A percentile compares a stretch with the other conserved stretches of the same genome.
Conservation (phyloP, 441 rosid species). For the Flueggea neowawraea region DNA sequence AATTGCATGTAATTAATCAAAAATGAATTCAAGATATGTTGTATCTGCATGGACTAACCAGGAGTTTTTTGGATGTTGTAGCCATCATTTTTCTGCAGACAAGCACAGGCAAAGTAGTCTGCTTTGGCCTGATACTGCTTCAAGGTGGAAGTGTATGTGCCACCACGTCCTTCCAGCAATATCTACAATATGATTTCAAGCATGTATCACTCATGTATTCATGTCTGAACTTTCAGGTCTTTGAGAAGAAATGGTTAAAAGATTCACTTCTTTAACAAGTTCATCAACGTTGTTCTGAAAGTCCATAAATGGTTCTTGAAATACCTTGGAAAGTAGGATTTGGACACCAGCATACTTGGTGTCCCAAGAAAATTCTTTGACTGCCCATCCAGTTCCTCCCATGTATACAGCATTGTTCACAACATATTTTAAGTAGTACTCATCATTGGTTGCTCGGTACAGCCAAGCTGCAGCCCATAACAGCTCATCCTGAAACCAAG, state of each 20-base stretch:
- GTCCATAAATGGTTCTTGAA: background rate
- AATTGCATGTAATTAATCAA: background rate
- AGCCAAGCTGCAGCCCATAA: slow-evolving; percentile 94
- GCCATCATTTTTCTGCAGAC: slow-evolving; percentile 61
- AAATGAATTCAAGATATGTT: background rate
- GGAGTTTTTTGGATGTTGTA: slow-evolving; percentile 46
- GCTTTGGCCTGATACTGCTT: slow-evolving; percentile 75
- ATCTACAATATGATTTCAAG: slow-evolving; percentile 28
- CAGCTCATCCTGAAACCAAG: slow-evolving; percentile 57
- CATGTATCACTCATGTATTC: no score
- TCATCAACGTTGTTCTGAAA: background rate
- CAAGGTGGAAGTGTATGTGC: slow-evolving; percentile 34
- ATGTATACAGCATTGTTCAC: slow-evolving; percentile 59
- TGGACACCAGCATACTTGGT: slow-evolving; percentile 90
- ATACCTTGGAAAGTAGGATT: slow-evolving; percentile 72
- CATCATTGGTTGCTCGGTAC: slow-evolving; percentile 75
- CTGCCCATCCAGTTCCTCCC: slow-evolving; percentile 94
- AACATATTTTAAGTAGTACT: slow-evolving; percentile 52
- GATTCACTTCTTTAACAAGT: no score
- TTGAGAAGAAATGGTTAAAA: no score
- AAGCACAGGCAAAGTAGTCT: slow-evolving; percentile 72
- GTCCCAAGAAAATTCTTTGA: slow-evolving; percentile 96
- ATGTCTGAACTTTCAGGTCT: no score
- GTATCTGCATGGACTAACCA: slow-evolving; percentile 20
- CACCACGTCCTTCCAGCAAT: slow-evolving; percentile 53